phyloP scores from a whole-genome alignment of 2,329 filamentous ascomycete species.

The Fusarium sp. region DNA sequence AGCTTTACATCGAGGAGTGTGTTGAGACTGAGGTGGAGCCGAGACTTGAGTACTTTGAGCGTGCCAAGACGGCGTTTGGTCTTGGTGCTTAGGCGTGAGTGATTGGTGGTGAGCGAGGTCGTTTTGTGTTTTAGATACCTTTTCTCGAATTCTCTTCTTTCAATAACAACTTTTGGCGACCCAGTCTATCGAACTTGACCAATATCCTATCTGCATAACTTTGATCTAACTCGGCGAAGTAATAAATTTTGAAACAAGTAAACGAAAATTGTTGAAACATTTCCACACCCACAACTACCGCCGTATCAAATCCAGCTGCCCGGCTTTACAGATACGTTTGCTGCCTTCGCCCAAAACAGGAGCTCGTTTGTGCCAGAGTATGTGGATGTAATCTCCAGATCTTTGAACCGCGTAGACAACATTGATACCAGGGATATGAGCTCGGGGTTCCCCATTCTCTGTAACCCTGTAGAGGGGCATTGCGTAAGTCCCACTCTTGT shows the following conservation, averaged over 20 bases:
- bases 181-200: too few relatives aligned
- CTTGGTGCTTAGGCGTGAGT: constrained; percentile 36
- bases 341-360: not conserved
- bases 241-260: too few relatives aligned
- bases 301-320: too few relatives aligned
- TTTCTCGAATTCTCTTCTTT: not conserved
- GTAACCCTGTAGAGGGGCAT: not conserved
- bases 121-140: not conserved
- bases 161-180: not conserved
- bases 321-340: too few relatives aligned
- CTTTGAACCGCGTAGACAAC: not conserved
- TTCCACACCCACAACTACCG: too few relatives aligned
- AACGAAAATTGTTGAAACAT: too few relatives aligned
- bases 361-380: not conserved
- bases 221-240: too few relatives aligned
- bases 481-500: not conserved
- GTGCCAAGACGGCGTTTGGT: constrained; percentile 63
- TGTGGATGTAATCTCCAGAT: not conserved
- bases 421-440: not conserved
- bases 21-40: constrained; percentile 55
- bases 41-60: constrained; percentile 58
- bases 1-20: constrained; percentile 61
- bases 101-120: not conserved
- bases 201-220: too few relatives aligned
- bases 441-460: not conserved